phyloP scores from a whole-genome alignment of 192 early-diverging fungal genomes.

The Coemansia aciculifera region DNA sequence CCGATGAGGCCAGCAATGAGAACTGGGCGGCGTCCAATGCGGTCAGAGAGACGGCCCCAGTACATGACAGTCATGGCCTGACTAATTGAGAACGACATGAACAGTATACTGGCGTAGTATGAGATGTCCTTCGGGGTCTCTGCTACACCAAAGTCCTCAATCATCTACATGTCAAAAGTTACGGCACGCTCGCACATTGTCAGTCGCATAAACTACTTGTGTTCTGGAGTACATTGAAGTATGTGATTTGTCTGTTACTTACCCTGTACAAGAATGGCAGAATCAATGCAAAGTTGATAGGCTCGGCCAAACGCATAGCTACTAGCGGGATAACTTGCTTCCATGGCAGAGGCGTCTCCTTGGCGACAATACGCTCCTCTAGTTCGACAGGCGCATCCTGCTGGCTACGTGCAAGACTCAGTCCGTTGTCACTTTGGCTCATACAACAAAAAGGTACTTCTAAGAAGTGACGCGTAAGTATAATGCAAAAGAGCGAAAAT shows the following conservation, averaged over 20 bases:
- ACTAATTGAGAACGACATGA: slow-evolving; percentile 49
- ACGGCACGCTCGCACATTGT: neutral
- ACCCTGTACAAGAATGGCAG: slow-evolving; percentile 57
- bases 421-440: neutral
- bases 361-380: slow-evolving; percentile 2
- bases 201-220: neutral
- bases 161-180: slow-evolving; percentile 12
- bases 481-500: neutral
- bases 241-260: neutral
- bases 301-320: slow-evolving; percentile 61
- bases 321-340: slow-evolving; percentile 31
- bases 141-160: slow-evolving; percentile 49
- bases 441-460: neutral
- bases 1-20: slow-evolving; percentile 74
- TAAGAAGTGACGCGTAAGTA: neutral
- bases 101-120: slow-evolving; percentile 62
- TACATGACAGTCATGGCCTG: slow-evolving; percentile 57
- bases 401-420: neutral
- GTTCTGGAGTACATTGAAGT: neutral
- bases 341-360: slow-evolving; percentile 53
- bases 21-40: slow-evolving; percentile 75
- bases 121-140: slow-evolving; percentile 74
- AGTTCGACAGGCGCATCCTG: neutral
- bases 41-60: slow-evolving; percentile 77
- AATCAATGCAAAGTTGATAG: slow-evolving; percentile 72